Base-by-base conservation (phyloP, 1,284 basidiomycete genomes). In the Trichosporon sp. region DNA sequence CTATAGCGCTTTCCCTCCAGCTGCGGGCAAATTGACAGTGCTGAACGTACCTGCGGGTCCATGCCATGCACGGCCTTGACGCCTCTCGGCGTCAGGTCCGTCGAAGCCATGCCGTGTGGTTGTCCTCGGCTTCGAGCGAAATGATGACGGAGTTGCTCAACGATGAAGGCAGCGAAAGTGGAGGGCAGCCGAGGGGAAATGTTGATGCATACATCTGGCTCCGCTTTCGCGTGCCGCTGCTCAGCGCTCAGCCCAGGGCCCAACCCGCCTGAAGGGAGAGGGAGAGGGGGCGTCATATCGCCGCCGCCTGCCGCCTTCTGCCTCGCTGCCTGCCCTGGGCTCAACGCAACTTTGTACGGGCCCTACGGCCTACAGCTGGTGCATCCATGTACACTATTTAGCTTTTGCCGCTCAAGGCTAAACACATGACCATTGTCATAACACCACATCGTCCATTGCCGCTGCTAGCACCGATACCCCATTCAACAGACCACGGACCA, bases 51-150 rank as follows among this genome's bases (percentile, higher is more conserved):
- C 83, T 91, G 90, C n/a, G 90, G 89, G 80, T 95, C 95, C 72
- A 93, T 91, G 56, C 96, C 95, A 76, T 98, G 95, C 70, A 99
- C 90, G 1, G 77, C 76, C 74, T 67, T 74, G 52, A 54, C 49
- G 49, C 49, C 49, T 54, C 49, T 54, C 49, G 49, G 49, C 49
- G 57, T 72, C 56, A 31, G 72, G n/a, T 59, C 58, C 27, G 60
- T 54, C 11, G 60, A 60, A 8, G 66, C 63, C 66, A 65, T 65
- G 40, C 16, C 54, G 61, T 3, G n/a, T 14, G 13, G 3, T 3
- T 33, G 36, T 52, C n/a, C n/a, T n/a, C n/a, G n/a, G n/a, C n/a
- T n/a, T n/a, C n/a, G 34, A 2, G 32, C 16, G 33, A 52, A 23
- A 36, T n/a, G 32, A 23, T 16, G 44, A 52, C 4, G 44, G 57